These are phyloP conservation scores for Aspergillus panamensis DNA, from an alignment of 495 filamentous ascomycete genomes.

Conservation along the genomic window DNA sequence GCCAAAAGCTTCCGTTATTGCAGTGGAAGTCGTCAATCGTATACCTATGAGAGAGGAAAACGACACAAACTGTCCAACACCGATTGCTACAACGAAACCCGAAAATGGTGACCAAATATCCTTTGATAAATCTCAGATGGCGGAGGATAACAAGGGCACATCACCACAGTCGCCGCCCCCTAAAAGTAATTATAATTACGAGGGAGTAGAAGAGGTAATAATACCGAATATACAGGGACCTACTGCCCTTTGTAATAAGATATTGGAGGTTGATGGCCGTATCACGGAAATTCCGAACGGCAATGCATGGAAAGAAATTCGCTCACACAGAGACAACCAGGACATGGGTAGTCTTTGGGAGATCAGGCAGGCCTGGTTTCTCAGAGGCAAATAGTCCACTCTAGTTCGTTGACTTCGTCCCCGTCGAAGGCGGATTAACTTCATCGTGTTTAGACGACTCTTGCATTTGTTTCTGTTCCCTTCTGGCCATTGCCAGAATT, in stretches of 20 bases:
- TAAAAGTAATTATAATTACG: not conserved
- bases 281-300: constrained; percentile 26
- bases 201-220: constrained; percentile 27
- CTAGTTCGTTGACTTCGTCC: not conserved
- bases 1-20: not conserved
- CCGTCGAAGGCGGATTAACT: not conserved
- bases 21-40: constrained; percentile 1
- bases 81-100: not conserved
- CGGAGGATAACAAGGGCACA: not conserved
- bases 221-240: constrained; percentile 33
- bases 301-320: constrained; percentile 53
- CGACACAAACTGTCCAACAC: not conserved
- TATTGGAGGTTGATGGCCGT: constrained; percentile 45
- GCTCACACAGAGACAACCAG: constrained; percentile 51
- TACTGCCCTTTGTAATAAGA: constrained; percentile 30
- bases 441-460: not conserved
- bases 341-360: constrained; percentile 56
- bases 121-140: not conserved
- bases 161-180: not conserved
- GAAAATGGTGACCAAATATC: not conserved
- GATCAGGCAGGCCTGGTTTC: constrained; percentile 46
- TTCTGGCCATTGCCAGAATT: not conserved
- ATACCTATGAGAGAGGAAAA: not conserved
- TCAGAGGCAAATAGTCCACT: constrained; percentile 22
- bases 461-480: too few relatives aligned